Conservation (phyloP, 441 rosid species). For the Mallotus japonicus region DNA sequence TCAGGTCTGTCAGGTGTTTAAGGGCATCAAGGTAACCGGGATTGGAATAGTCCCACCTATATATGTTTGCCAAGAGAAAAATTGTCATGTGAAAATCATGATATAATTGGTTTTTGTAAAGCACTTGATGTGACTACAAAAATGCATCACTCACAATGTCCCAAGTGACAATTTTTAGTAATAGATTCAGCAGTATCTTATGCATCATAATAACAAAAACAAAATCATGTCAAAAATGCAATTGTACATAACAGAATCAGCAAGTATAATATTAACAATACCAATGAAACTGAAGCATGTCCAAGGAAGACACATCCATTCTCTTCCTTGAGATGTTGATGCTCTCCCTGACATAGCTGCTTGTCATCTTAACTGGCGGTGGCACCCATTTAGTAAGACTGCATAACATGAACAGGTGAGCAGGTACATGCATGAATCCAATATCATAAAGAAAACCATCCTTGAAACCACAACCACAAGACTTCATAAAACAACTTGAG, state of each 20-base stretch:
- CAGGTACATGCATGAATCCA: not conserved
- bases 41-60: constrained; percentile 97
- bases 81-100: not conserved
- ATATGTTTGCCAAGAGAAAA: constrained; percentile 19
- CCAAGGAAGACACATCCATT: constrained; percentile 91
- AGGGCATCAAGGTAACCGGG: constrained; percentile 85
- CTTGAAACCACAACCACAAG: not conserved
- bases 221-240: not conserved
- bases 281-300: constrained; percentile 99
- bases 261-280: constrained; percentile 19
- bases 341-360: constrained; percentile 63
- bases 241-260: not conserved
- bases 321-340: constrained; percentile 76
- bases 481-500: not conserved
- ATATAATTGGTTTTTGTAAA: not conserved
- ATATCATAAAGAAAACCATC: not conserved
- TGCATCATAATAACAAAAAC: not conserved
- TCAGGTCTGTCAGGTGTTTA: constrained; percentile 82
- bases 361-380: constrained; percentile 89
- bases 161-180: not conserved
- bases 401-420: constrained; percentile 32
- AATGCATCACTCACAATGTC: no score
- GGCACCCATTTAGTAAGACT: constrained; percentile 98
- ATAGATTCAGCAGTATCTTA: not conserved
- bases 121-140: no score